Conservation (phyloP, 2,329 filamentous ascomycete genomes). For the Penicillium sp. region DNA sequence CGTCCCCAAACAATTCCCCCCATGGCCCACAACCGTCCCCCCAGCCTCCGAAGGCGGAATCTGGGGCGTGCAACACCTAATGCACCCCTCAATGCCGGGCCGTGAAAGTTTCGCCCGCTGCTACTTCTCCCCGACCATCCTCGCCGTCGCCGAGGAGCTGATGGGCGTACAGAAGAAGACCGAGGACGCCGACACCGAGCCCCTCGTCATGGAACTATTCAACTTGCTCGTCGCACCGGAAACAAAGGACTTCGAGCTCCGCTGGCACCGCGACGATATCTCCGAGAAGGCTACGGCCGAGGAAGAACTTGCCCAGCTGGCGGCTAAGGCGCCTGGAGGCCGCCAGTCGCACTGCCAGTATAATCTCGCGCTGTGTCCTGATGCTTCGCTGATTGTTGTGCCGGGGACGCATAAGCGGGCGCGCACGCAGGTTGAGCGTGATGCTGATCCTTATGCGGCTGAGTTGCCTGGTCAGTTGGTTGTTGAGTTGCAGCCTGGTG, state of each 20-base stretch:
- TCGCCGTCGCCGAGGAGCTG: conserved; percentile 62
- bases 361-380: conserved; percentile 76
- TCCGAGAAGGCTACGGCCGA: conserved; percentile 60
- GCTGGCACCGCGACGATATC: conserved; percentile 86
- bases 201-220: conserved; percentile 80
- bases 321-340: conserved; percentile 43
- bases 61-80: conserved; percentile 84
- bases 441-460: conserved; percentile 61
- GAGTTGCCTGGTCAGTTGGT: conserved; percentile 60
- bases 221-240: conserved; percentile 75
- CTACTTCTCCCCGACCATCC: conserved; percentile 68
- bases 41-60: conserved; percentile 58
- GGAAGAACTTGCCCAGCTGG: conserved; percentile 63
- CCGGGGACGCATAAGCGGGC: conserved; percentile 71
- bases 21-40: conserved; percentile 63
- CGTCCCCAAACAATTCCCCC: conserved; percentile 85
- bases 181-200: conserved; percentile 49
- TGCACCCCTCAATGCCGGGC: conserved; percentile 67
- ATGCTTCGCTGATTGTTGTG: conserved; percentile 69
- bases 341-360: conserved; percentile 73
- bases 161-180: conserved; percentile 46
- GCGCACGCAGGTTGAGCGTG: conserved; percentile 65
- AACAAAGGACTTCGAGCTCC: conserved; percentile 64
- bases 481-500: conserved; percentile 67
- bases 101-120: conserved; percentile 59